Conservation (phyloP, 1,139 yeast species). For the Pichia sp. region DNA sequence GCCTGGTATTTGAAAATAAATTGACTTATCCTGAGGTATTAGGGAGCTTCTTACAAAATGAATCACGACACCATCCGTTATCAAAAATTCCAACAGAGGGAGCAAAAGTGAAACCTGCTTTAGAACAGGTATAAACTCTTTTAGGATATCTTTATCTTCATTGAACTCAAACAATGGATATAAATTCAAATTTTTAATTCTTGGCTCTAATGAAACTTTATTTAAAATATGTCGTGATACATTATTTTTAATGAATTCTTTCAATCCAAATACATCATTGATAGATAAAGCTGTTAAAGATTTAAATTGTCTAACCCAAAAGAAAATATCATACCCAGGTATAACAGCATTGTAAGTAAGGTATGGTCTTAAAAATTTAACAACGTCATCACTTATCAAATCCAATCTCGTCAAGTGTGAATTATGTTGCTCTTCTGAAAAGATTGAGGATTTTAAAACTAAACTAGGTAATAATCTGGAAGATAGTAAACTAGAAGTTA, state of each 20-base stretch:
- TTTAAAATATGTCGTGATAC: neutral
- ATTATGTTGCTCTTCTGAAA: neutral
- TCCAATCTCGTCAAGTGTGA: neutral
- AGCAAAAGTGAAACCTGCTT: neutral
- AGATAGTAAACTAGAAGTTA: neutral
- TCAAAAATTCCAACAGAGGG: neutral
- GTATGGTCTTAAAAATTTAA: too few relatives aligned
- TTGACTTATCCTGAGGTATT: neutral
- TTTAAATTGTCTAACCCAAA: neutral
- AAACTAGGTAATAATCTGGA: neutral
- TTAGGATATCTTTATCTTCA: neutral
- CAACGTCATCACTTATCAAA: neutral
- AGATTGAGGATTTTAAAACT: neutral
- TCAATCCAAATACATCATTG: neutral
- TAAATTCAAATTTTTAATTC: too few relatives aligned
- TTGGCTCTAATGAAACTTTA: neutral
- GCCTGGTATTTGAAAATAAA: neutral
- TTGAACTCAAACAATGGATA: neutral
- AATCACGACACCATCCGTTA: neutral
- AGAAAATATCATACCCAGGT: neutral
- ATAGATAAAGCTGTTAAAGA: neutral
- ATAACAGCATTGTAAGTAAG: neutral
- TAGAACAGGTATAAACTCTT: neutral
- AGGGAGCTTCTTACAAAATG: too few relatives aligned
- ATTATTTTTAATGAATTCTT: too few relatives aligned